These are phyloP conservation scores for Syncephalastrum contaminatum DNA, from an alignment of 371 early-diverging fungal species.

Conservation along the genomic window DNA sequence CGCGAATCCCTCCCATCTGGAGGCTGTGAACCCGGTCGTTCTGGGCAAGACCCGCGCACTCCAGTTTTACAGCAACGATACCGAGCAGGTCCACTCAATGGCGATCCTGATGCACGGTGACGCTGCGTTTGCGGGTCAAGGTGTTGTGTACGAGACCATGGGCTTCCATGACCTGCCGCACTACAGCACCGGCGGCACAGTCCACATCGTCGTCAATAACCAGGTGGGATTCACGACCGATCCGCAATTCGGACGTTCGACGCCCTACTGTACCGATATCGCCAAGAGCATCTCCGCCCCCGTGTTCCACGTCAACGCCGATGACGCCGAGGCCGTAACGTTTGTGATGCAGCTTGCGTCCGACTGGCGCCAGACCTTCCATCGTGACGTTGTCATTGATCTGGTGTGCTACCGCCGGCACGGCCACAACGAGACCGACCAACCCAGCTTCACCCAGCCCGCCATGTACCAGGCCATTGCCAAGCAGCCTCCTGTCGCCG, in stretches of 20 bases:
- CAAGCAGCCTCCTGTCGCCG: conserved; percentile 79
- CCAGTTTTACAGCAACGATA: conserved; percentile 91
- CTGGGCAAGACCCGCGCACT: conserved; percentile 94
- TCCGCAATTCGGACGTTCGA: conserved; percentile 92
- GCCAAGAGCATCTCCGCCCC: conserved; percentile 96
- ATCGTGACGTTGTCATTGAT: conserved; percentile 95
- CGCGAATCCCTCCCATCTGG: conserved; percentile 98
- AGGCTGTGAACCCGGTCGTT: conserved; percentile 97
- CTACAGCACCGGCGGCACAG: conserved; percentile 95
- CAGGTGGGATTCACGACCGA: conserved; percentile 99
- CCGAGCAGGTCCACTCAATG: conserved; percentile 78
- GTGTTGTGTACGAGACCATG: conserved; percentile 95
- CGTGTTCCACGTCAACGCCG: conserved; percentile 97
- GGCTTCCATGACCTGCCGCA: conserved; percentile 93
- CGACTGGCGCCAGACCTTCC: conserved; percentile 95
- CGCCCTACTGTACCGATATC: conserved; percentile 96
- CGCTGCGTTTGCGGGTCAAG: conserved; percentile 97
- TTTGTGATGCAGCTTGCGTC: conserved; percentile 91
- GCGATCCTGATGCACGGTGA: conserved; percentile 96
- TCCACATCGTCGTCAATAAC: conserved; percentile 98
- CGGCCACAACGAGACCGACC: conserved; percentile 98
- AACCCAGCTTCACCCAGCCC: conserved; percentile 98
- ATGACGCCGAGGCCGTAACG: conserved; percentile 95
- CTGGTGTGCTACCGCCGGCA: conserved; percentile 96
- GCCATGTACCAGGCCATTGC: conserved; percentile 93